Conservation (phyloP, 1,284 basidiomycete species). For the Papiliotrema laurentii region DNA sequence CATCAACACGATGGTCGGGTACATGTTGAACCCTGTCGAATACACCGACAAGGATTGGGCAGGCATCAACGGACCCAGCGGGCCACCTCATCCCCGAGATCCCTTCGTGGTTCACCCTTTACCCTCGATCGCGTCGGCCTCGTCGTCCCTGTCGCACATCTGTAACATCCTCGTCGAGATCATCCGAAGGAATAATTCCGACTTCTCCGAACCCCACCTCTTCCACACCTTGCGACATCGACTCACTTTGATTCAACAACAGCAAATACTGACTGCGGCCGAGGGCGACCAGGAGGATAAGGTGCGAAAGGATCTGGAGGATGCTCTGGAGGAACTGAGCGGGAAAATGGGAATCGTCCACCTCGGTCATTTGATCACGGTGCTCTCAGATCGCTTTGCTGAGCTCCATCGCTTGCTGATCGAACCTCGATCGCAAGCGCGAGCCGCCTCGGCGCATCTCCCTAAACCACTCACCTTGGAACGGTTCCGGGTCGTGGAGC, state of each 20-base stretch:
- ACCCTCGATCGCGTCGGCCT: slow-evolving; percentile 70
- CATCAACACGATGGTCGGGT: slow-evolving; percentile 67
- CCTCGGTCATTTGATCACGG: slow-evolving; percentile 75
- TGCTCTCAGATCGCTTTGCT: slow-evolving; percentile 66
- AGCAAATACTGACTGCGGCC: slow-evolving; percentile 10
- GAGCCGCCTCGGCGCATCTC: slow-evolving; percentile 67
- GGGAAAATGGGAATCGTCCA: slow-evolving; percentile 92
- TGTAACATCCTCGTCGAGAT: slow-evolving; percentile 91
- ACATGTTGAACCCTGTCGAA: slow-evolving; percentile 70
- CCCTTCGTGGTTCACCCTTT: slow-evolving; percentile 45
- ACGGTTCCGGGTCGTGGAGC: slow-evolving; percentile 93
- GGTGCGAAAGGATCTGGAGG: slow-evolving; percentile 56
- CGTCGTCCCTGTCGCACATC: slow-evolving; percentile 82
- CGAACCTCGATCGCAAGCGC: slow-evolving; percentile 62
- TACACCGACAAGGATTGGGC: slow-evolving; percentile 35
- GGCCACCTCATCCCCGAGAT: slow-evolving; percentile 21
- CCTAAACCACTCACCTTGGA: slow-evolving; percentile 83
- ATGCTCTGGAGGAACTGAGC: slow-evolving; percentile 78
- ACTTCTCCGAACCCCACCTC: slow-evolving; percentile 98
- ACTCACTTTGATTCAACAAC: slow-evolving; percentile 63
- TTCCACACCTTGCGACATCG: slow-evolving; percentile 91
- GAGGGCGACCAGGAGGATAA: slow-evolving; percentile 1
- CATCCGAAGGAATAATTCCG: slow-evolving; percentile 97
- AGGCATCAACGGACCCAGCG: slow-evolving; percentile 16
- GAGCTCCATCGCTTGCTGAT: slow-evolving; percentile 69